Evolutionary conservation across 192 early-diverging fungal genomes (phyloP), one percentile per base, ranked within the genome.

Genomic region (Rhizophagus clarus): DNA sequence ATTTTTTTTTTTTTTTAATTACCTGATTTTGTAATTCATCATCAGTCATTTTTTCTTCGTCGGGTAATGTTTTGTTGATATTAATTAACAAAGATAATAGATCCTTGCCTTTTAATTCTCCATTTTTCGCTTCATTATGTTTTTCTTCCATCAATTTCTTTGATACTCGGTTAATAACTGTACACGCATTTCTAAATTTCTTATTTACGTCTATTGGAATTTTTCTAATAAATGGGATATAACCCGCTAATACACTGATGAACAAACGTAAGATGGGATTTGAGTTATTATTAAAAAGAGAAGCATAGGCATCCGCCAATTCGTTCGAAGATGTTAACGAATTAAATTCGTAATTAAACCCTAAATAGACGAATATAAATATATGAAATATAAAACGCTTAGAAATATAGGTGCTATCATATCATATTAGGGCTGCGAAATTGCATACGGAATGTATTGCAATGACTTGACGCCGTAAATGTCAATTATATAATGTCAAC

Each of bases 321-420:
- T 84, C 83, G 32, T 82, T 87, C 22, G 83, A 31, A 1, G 80
- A 64, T 1, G 85, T 84, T 9, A 88, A 45, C 4, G 86, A 75
- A 37, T 87, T 79, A 67, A 88, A 87, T 34, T 87, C 80, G 56
- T 87, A 80, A 4, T 88, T 87, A 70, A 90, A 88, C 9, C 87
- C 85, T 80, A 62, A 37, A 34, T 34, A n/a, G n/a, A n/a, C n/a
- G n/a, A n/a, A 34, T 4, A 34, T 6, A 34, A 34, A 34, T 34
- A 5, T n/a, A n/a, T n/a, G 20, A 47, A 47, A 11, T 47, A 47
- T 47, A 14, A 34, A 34, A 34, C 34, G 2, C 3, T 34, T 34
- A 3, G 3, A 5, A 34, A 34, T 34, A 34, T 34, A 5, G 34
- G 4, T 2, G 5, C 34, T 34, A 4, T 3, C 7, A 26, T 26